Base-by-base conservation (phyloP, 1,284 basidiomycete species). In the Trichosporon sp. region DNA sequence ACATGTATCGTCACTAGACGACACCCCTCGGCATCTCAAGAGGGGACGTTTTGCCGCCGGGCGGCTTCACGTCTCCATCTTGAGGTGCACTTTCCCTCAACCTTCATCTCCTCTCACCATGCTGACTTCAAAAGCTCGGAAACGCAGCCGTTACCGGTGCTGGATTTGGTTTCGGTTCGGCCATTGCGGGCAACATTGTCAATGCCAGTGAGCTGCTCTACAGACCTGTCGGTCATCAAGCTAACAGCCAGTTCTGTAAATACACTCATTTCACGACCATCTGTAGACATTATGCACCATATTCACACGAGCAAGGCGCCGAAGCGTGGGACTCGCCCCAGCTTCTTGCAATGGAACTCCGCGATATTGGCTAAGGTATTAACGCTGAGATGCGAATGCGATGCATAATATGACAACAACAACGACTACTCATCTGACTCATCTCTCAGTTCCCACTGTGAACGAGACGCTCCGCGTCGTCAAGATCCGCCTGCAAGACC, bases 161-260 rank as follows among this genome's bases (percentile, higher is more conserved):
- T 2, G 78, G 78, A 3, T 80, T 79, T 51, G 78, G 78, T 7
- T 71, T 73, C 31, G 78, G 77, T 8, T 58, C 71, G 27, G 71
- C 76, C 8, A 65, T 78, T 21, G 77, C 76, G 13, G 65, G 66
- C 25, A 70, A 77, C 32, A 31, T 76, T 25, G 73, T 78, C 21
- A 66, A 77, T 60, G 68, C 64, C 23, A 75, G 76, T 77, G 35
- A 60, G 56, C 27, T 60, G 56, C 27, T 60, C 5, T 32, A 31
- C 8, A 8, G 8, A 18, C 13, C 12, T 27, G 18, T 27, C 4
- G 5, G 29, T 7, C 27, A 31, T n/a, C 60, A 35, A 35, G 62
- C 62, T 60, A n/a, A 60, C 56, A 18, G 29, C 12, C 56, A 60
- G 56, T 60, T 32, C 29, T 60, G 62, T 42, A 63, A 63, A 5